Base-by-base conservation (phyloP, 441 rosid species). In the Dalechampia spathulata region DNA sequence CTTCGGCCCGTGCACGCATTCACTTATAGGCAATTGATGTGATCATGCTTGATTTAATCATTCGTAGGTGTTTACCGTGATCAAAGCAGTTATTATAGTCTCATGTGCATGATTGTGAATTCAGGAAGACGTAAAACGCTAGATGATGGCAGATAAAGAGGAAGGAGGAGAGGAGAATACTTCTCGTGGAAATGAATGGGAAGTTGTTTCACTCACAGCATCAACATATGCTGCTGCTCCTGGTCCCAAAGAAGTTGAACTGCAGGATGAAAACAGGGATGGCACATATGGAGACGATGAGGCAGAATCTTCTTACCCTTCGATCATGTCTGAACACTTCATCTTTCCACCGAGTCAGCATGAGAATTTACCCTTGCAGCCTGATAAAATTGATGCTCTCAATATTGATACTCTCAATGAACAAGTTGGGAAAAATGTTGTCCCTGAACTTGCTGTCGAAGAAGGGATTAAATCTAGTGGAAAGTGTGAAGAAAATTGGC, bases 201-300 rank as follows among this genome's bases (percentile, higher is more conserved):
- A 93, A 80, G 99, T 93, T 36, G 95, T 93, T 3, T 83, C 95
- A 3, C 86, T 93, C 25, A 83, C 96, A 44, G 93, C 97, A 49
- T 93, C 99, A n/a, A 72, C 96, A 42, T 93, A 93, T 62, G 91
- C 90, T 54, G 91, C 96, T 61, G 71, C 95, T 61, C 91, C 97
- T 57, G 80, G 96, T 71, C 83, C 95, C 1, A 58, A 60, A 45
- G 82, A 78, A 43, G 69, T 69, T 54, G 81, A 64, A 22, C 17
- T 55, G 5, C 69, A 60, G 63, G 76, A 79, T 61, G 67, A 72
- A 7, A 72, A 46, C 6, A 68, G 60, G 66, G 75, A 63, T 22
- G 73, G 64, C 60, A 58, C 64, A 51, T 52, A 67, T 30, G 69
- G 58, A 3, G 77, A 47, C 23, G 73, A 42, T 43, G 78, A 69